These are phyloP conservation scores for Alternaria hordeiaustralica DNA, from an alignment of 2,329 filamentous ascomycete genomes.

Conservation along the genomic window DNA sequence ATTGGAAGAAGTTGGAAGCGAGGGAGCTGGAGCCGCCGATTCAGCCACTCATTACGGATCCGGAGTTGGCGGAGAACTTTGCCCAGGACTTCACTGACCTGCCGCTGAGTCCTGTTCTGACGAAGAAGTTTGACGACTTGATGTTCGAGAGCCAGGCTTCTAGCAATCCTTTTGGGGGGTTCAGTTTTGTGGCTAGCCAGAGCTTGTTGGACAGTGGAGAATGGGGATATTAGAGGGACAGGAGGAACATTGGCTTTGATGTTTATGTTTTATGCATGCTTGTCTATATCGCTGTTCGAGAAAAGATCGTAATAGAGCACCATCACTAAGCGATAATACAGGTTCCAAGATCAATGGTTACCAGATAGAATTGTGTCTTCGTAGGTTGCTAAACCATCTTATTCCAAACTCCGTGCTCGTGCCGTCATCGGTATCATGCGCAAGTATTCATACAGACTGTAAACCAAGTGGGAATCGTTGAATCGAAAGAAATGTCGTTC, in stretches of 20 bases:
- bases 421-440: slow-evolving; percentile 9
- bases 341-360: background rate
- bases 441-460: slow-evolving; percentile 16
- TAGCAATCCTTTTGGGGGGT: slow-evolving; percentile 61
- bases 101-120: slow-evolving; percentile 73
- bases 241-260: background rate
- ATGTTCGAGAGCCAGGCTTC: slow-evolving; percentile 39
- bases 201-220: slow-evolving; percentile 54
- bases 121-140: slow-evolving; percentile 36
- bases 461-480: slow-evolving; percentile 20
- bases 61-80: slow-evolving; percentile 96
- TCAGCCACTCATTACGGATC: slow-evolving; percentile 90
- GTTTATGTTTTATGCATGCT: background rate
- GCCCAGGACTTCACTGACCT: slow-evolving; percentile 88
- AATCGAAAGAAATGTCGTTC: slow-evolving; percentile 2
- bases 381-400: background rate
- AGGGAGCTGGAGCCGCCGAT: slow-evolving; percentile 89
- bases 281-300: background rate
- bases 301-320: background rate
- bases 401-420: slow-evolving; percentile 12
- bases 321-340: background rate
- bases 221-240: slow-evolving; percentile 36
- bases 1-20: slow-evolving; percentile 86
- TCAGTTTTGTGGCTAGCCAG: slow-evolving; percentile 61
- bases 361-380: background rate